These are phyloP conservation scores for Coemansia sp. DNA, from an alignment of 192 early-diverging fungal genomes.

Conservation along the genomic window DNA sequence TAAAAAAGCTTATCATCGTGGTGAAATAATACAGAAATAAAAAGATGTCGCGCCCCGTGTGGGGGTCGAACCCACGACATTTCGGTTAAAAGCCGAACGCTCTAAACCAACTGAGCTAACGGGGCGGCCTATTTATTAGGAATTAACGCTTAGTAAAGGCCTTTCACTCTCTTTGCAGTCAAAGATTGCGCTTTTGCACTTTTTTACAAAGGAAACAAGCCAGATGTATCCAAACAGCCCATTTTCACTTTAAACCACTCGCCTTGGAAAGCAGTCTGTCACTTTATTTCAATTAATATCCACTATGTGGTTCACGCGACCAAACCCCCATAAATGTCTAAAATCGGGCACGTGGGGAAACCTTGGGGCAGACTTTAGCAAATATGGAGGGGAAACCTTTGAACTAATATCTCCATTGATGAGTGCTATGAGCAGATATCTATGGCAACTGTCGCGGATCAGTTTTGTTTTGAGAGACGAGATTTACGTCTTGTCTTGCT, in stretches of 20 bases:
- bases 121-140: constrained; percentile 3
- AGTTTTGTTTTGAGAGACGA: constrained; percentile 11
- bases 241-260: too few species aligned
- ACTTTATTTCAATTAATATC: too few species aligned
- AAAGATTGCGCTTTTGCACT: too few species aligned
- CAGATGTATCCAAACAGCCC: too few species aligned
- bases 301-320: too few species aligned
- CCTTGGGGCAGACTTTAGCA: background rate
- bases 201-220: too few species aligned
- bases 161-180: too few species aligned
- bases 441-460: constrained; percentile 7
- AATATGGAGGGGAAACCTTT: background rate
- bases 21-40: background rate
- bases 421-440: constrained; percentile 14
- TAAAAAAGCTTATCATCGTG: too few species aligned
- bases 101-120: constrained; percentile 26
- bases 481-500: constrained; percentile 5
- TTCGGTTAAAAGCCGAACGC: constrained; percentile 32
- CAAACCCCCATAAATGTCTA: too few species aligned
- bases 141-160: too few species aligned
- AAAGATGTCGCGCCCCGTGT: constrained; percentile 8
- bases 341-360: background rate
- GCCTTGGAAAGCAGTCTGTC: too few species aligned
- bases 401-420: constrained; percentile 5
- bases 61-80: constrained; percentile 29